A percentile compares a stretch with the other conserved stretches of the same genome.
phyloP scores from a whole-genome alignment of 1,284 basidiomycete genomes.

The Ustilago curta region DNA sequence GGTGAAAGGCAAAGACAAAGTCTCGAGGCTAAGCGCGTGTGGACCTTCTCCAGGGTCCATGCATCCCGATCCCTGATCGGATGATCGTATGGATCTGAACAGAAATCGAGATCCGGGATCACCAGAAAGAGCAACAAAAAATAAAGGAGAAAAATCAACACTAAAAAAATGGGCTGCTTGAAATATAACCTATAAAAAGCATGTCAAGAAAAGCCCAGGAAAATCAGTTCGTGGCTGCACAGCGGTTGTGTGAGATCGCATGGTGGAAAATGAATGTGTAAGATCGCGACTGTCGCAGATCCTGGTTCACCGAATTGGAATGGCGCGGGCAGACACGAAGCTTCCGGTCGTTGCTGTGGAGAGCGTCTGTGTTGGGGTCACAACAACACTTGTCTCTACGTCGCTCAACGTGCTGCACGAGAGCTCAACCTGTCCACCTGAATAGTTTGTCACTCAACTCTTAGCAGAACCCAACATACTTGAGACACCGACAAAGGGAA shows the following conservation, averaged over 20 bases:
- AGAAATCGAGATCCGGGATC: not conserved
- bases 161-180: no score
- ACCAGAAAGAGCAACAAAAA: not conserved
- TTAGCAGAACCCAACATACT: no score
- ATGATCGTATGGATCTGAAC: no score
- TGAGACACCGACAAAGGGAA: not conserved
- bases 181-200: not conserved
- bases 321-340: no score
- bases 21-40: not conserved
- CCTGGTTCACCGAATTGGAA: not conserved
- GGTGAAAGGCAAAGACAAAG: not conserved
- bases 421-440: no score
- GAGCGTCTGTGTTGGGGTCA: no score
- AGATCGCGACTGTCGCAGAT: not conserved
- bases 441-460: no score
- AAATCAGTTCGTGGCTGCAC: no score
- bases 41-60: constrained; percentile 10
- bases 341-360: no score
- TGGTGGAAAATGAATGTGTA: no score
- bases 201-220: constrained; percentile 1
- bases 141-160: not conserved
- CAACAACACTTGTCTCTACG: no score
- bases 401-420: no score
- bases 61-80: constrained; percentile 7
- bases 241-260: not conserved